Base-by-base conservation (phyloP, 768 basidiomycete genomes). In the Termitomyces sp. region DNA sequence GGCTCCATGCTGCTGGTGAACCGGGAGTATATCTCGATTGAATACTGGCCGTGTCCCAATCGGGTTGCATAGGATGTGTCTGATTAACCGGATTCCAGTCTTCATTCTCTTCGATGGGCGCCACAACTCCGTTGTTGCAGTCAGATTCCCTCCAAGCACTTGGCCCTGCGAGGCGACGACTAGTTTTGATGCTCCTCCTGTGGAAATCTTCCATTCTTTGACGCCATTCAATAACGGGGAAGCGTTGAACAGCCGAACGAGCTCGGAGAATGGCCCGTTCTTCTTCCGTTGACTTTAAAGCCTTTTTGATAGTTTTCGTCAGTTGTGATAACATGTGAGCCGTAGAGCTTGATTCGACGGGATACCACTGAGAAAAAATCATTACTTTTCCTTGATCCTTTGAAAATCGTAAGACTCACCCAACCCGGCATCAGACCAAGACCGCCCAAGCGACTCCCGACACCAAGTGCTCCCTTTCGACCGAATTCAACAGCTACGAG, bases 161-260 rank as follows among this genome's bases (percentile, higher is more conserved):
- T 1, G 76, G 59, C 7, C 85, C 89, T 28, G 94, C 92, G 1
- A 84, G 23, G 32, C 74, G 71, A 54, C 95, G 87, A 68, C 89
- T 94, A 4, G 77, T 75, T 26, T 70, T 72, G 69, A 97, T 94
- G 67, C 88, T 90, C 60, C 95, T 88, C 61, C 82, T 84, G 70
- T 97, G 95, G 80, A 96, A 92, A 71, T 96, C 95, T 75, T 97
- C 95, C 80, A 87, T 91, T 51, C 91, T 85, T 70, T 96, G 94
- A 68, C 95, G 90, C 95, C 95, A 97, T 75, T 97, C 94, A 30
- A 97, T 91, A 58, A 97, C 95, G 5, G 95, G 95, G 89, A 97
- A 97, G 67, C 95, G 91, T 68, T 96, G 95, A 3, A 97, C 83
- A 18, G 94, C 95, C 16, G 95, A 96, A 46, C 95, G 85, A 47